These are phyloP conservation scores for Cryptococcus wingfieldii DNA, from an alignment of 1,284 basidiomycete species.

Conservation along the genomic window DNA sequence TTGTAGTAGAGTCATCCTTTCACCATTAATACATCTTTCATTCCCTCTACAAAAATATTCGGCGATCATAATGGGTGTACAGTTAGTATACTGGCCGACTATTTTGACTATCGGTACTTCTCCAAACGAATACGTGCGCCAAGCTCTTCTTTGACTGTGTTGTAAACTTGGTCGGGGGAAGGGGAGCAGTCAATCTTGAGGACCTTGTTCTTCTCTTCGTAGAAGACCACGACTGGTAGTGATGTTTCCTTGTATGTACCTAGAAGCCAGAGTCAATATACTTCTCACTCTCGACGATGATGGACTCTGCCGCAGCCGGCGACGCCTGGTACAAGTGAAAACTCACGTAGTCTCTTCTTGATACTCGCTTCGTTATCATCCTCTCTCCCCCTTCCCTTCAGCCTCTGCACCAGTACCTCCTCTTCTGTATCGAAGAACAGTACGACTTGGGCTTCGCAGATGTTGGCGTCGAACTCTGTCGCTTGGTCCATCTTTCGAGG, in stretches of 20 bases:
- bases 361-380: constrained; percentile 96
- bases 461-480: constrained; percentile 79
- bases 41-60: no score
- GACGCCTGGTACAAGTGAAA: no score
- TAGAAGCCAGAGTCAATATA: constrained; percentile 36
- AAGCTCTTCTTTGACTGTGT: constrained; percentile 58
- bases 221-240: constrained; percentile 95
- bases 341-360: constrained; percentile 88
- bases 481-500: constrained; percentile 99
- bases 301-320: no score
- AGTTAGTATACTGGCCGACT: no score
- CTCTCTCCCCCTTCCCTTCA: constrained; percentile 89
- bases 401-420: constrained; percentile 78
- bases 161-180: constrained; percentile 69
- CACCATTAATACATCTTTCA: no score
- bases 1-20: no score
- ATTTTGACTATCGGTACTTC: no score
- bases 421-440: constrained; percentile 83
- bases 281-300: neutral
- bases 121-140: constrained; percentile 36
- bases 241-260: constrained; percentile 86
- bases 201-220: constrained; percentile 67
- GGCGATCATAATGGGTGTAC: no score
- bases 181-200: constrained; percentile 73
- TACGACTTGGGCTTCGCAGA: constrained; percentile 73